Conservation (phyloP, 164 flowering plant genomes). For the Sextonia rubra region DNA sequence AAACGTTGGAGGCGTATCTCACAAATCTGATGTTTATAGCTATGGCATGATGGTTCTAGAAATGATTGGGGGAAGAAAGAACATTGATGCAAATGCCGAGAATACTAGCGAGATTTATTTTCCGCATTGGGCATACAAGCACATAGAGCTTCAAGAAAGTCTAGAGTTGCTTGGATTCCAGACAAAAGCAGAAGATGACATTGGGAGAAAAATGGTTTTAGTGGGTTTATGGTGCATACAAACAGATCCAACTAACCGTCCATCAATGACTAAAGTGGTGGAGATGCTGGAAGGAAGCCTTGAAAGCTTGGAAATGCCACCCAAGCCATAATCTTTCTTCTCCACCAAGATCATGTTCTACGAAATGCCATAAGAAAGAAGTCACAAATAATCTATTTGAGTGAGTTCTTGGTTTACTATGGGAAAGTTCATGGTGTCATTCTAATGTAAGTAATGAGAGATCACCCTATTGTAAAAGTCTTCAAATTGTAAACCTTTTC, state of each 20-base stretch:
- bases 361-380: no score
- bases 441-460: no score
- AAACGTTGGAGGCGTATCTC: slow-evolving; percentile 4
- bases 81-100: neutral
- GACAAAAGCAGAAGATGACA: neutral
- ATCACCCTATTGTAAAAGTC: no score
- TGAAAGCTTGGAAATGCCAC: slow-evolving; percentile 1
- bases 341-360: neutral
- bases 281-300: slow-evolving; percentile 10
- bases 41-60: slow-evolving; percentile 6
- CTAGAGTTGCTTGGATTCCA: neutral
- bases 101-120: slow-evolving; percentile 9
- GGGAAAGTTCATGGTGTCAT: no score
- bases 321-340: slow-evolving; percentile 8
- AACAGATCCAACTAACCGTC: neutral
- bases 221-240: slow-evolving; percentile 11
- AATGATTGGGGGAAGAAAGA: slow-evolving; percentile 7
- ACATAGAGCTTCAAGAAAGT: neutral
- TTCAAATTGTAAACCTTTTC: no score
- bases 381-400: no score
- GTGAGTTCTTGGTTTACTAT: no score
- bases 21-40: slow-evolving; percentile 10
- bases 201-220: slow-evolving; percentile 2
- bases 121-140: slow-evolving; percentile 7
- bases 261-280: slow-evolving; percentile 3